Base-by-base conservation (phyloP, 768 basidiomycete species). In the Mycena alexandri region DNA sequence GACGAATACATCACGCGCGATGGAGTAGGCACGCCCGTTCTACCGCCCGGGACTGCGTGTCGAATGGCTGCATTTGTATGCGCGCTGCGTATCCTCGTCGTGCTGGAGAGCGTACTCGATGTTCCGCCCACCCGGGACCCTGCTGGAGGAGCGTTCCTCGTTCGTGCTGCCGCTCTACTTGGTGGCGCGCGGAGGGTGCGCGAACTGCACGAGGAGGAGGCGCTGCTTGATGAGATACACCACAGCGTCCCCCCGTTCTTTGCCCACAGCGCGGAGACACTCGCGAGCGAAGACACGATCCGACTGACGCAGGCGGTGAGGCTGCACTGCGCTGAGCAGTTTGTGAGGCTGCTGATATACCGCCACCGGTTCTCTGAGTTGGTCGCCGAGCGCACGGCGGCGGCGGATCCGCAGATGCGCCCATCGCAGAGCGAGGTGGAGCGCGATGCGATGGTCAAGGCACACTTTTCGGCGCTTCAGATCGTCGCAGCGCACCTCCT, bases 1-100 rank as follows among this genome's bases (percentile, higher is more conserved):
- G 96, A 98, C 76, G 95, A 98, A 75, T 93, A 86, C 76, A 91
- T 97, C 70, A 91, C 94, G 2, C 86, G 83, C 36, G 95, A 95
- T 16, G 86, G 87, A 24, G 78, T 93, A 46, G 84, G 83, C 17
- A 76, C 84, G 3, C 93, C 94, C 12, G 63, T 52, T 11, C 63
- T 67, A 55, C 89, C 93, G 3, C 81, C 86, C 4, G 92, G 92
- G 41, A 88, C 86, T 7, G 90, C 93, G 72, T 90, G 88, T 73
- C 86, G 94, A 57, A 87, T 96, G 83, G 85, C 86, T 66, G 94
- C 94, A 13, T 98, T 96, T 74, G 87, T 96, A 21, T 84, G 86
- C 33, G 84, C 88, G 8, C 76, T 96, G 66, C 86, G 94, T 42
- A 87, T 95, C 59, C 91, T 95, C 84, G 88, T 96, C 63, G 91